phyloP scores from a whole-genome alignment of 371 early-diverging fungal genomes.

The Mortierella sp. region DNA sequence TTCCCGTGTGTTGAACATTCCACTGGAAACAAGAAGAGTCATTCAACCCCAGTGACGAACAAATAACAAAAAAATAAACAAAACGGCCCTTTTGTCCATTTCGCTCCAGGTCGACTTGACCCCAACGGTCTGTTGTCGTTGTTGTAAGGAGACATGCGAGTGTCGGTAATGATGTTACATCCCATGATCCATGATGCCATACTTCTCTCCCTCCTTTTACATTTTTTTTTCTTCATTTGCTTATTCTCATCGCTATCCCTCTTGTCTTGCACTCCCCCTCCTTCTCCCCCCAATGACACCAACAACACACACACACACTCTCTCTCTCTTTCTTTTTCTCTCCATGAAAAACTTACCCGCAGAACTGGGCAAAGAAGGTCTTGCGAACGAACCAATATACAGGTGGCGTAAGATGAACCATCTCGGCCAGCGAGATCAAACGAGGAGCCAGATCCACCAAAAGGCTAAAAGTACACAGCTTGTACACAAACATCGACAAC shows the following conservation, averaged over 20 bases:
- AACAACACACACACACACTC: no score
- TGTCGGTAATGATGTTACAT: not conserved
- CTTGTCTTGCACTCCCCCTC: not conserved
- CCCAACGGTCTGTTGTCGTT: not conserved
- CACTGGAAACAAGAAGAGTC: not conserved
- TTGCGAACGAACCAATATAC: constrained; percentile 82
- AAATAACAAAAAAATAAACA: not conserved
- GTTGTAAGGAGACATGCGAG: not conserved
- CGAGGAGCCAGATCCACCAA: constrained; percentile 80
- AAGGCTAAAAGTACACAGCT: constrained; percentile 75
- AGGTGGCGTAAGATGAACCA: constrained; percentile 67
- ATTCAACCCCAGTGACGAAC: constrained; percentile 2
- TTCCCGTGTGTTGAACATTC: constrained; percentile 10
- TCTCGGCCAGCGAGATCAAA: constrained; percentile 74
- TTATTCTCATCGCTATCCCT: no score
- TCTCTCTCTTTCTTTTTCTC: not conserved
- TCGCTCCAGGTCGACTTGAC: not conserved
- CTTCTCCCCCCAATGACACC: not conserved
- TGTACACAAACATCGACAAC: constrained; percentile 83
- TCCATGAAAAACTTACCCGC: constrained; percentile 70
- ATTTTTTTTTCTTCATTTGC: not conserved
- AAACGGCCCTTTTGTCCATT: constrained; percentile 5
- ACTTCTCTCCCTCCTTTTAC: not conserved
- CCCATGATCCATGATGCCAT: constrained; percentile 7
- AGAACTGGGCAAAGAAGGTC: constrained; percentile 94